Evolutionary conservation across 441 rosid species (phyloP), one percentile per base, ranked within the genome.

Genomic region (Gossypium davidsonii): DNA sequence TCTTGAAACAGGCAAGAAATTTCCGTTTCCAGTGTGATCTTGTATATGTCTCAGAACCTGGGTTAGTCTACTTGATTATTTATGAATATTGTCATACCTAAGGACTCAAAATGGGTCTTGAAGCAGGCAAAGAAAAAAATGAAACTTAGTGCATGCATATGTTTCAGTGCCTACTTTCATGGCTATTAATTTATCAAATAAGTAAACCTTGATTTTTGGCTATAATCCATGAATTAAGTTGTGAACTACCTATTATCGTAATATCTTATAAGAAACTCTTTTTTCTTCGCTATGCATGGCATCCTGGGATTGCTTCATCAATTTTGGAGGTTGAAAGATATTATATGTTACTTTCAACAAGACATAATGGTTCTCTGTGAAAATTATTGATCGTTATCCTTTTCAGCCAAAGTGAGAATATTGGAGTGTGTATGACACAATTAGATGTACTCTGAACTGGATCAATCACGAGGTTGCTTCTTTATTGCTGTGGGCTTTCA

Each of bases 1-100:
- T 7, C 39, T 70, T 78, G 59, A 63, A 75, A 83, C 98, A 93
- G 99, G 99, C 97, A 74, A 89, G 97, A 80, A 96, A 96, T 83
- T 96, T 94, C 71, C 85, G 96, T 37, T 96, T 93, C 82, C 93
- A 90, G 11, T 96, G 99, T 61, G 97, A 98, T 73, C 88, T 92
- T 72, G 98, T 91, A 64, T 96, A 93, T 53, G 98, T 96, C 77
- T 86, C 99, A 51, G 96, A 93, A 76, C 94, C 98, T 73, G 99
- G 99, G 99, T 93, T 85, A 76, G 91, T 70, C 51, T 60, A 68
- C 37, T 37, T 53, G 18, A 55, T 59, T 59, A 67, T 55, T 72
- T 70, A 59, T 18, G 59, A 67, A 70, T 37, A 49, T 73, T 66
- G 12, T 8, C 72, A 15, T n/a, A 31, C 66, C 46, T 65, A 21